These are phyloP conservation scores for Trichoderma breve DNA, from an alignment of 2,329 filamentous ascomycete genomes.

Conservation along the genomic window DNA sequence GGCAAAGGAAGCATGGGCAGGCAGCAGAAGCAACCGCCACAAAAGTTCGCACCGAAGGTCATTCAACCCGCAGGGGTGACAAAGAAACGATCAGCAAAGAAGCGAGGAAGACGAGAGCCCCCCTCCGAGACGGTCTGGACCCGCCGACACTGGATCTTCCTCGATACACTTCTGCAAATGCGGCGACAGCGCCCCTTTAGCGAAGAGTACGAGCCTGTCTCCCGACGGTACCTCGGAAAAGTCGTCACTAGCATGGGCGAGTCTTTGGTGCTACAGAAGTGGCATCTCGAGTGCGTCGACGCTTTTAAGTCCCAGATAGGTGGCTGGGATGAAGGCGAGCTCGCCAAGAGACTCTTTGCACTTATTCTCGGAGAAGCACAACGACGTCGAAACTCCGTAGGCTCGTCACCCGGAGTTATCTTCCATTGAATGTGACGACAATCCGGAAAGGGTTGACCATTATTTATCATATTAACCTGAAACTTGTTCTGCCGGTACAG, in stretches of 20 bases:
- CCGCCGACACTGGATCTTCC: constrained; percentile 51
- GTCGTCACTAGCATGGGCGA: constrained; percentile 47
- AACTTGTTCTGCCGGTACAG: not conserved
- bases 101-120: constrained; percentile 19
- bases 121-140: constrained; percentile 49
- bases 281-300: constrained; percentile 59
- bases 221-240: constrained; percentile 46
- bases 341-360: constrained; percentile 53
- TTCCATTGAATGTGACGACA: constrained; percentile 31
- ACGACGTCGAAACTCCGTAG: constrained; percentile 24
- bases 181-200: constrained; percentile 42
- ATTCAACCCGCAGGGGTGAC: not conserved
- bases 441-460: not conserved
- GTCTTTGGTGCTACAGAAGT: constrained; percentile 49
- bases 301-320: constrained; percentile 50
- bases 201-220: constrained; percentile 28
- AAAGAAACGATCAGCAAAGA: constrained; percentile 18
- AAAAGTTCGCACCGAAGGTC: not conserved
- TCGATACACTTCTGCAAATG: constrained; percentile 52
- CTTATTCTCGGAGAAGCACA: constrained; percentile 51
- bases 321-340: constrained; percentile 48
- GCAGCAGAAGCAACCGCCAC: not conserved
- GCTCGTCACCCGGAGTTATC: constrained; percentile 28
- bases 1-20: constrained; percentile 22
- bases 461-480: not conserved